Evolutionary conservation across 129 eudicot species (phyloP).

Genomic region (Escallonia rubra): DNA sequence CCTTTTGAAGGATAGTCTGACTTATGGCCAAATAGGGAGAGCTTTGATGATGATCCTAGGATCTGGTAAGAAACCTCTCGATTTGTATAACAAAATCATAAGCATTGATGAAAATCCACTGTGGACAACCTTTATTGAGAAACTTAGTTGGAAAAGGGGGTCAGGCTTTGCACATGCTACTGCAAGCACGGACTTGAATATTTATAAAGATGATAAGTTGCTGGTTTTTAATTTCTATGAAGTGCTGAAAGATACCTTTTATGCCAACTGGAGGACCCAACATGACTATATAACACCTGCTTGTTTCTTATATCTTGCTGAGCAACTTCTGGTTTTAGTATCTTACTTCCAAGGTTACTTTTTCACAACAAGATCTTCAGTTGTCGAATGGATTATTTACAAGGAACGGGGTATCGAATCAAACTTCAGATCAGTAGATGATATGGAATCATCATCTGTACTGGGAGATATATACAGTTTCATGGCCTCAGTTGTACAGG

Average conservation of each 20-base stretch:
- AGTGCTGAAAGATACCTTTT: conserved; percentile 28
- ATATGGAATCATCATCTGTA: conserved; percentile 7
- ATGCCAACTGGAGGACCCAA: conserved; percentile 21
- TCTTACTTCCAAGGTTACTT: conserved; percentile 23
- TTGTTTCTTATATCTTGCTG: conserved; percentile 58
- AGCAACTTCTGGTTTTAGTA: conserved; percentile 43
- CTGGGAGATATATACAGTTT: conserved; percentile 17
- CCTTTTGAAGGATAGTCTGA: not conserved
- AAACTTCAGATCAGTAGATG: not conserved
- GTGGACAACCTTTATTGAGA: conserved; percentile 36
- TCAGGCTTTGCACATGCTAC: no score
- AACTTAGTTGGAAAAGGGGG: not conserved
- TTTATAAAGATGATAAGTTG: not conserved
- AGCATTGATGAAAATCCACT: conserved; percentile 5
- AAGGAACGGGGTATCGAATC: conserved; percentile 15
- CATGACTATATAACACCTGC: conserved; percentile 40
- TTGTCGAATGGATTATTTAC: conserved; percentile 46
- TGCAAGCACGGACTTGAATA: not conserved
- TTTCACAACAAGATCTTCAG: conserved; percentile 44
- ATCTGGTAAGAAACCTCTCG: conserved; percentile 9
- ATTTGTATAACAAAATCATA: conserved; percentile 14
- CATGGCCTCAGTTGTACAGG: conserved; percentile 16
- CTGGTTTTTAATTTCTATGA: conserved; percentile 17
- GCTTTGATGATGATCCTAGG: conserved; percentile 35
- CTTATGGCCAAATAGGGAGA: conserved; percentile 38